Percentiles rank a stretch among this genome's conserved stretches.
Conservation (phyloP, 2,329 filamentous ascomycete species). For the Fusarium pininemorale region DNA sequence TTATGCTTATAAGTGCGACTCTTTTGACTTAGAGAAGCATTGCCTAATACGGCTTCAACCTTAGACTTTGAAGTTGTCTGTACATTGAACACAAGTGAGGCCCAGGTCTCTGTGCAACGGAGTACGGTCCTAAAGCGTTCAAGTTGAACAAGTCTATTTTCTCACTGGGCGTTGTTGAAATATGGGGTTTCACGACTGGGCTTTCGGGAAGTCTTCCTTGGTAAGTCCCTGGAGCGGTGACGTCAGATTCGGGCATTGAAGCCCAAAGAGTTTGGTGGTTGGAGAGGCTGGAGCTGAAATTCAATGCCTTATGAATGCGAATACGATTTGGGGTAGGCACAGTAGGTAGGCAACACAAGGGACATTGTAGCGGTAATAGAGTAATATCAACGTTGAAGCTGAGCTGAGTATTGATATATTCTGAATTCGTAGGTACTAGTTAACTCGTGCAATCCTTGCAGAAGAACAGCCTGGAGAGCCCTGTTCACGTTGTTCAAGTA, state of each 20-base stretch:
- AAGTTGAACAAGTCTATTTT: background rate
- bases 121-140: background rate
- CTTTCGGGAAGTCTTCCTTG: conserved; percentile 13
- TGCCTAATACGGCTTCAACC: background rate
- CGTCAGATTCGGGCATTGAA: conserved; percentile 24
- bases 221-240: conserved; percentile 10
- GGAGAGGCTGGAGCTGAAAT: background rate
- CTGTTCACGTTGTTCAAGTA: conserved; percentile 18
- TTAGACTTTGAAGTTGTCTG: background rate
- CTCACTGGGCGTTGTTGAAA: background rate
- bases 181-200: conserved; percentile 14
- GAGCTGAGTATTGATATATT: background rate
- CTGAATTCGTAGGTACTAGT: background rate
- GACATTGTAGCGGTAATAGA: no score
- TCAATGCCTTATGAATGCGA: background rate
- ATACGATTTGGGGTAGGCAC: background rate
- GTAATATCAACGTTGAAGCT: background rate
- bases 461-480: background rate
- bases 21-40: background rate
- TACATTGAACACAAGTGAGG: background rate
- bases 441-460: background rate
- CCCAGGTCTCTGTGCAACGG: background rate
- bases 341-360: background rate
- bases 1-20: background rate
- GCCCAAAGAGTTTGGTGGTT: background rate